These are phyloP conservation scores for Botryosphaeria dothidea DNA, from an alignment of 2,329 filamentous ascomycete species.

Conservation along the genomic window DNA sequence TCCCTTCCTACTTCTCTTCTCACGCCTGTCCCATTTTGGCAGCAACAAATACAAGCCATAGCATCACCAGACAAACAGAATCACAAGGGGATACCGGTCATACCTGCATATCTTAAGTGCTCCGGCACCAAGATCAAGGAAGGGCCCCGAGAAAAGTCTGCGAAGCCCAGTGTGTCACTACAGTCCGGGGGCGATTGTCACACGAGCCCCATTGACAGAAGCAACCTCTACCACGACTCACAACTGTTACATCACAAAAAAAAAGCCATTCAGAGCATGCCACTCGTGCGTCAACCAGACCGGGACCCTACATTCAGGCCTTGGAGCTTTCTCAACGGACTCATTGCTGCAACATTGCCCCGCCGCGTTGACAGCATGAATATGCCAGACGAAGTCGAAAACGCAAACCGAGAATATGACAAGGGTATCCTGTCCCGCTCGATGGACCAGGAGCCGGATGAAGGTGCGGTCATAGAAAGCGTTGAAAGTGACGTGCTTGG, in stretches of 20 bases:
- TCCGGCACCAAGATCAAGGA: not conserved
- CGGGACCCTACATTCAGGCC: not conserved
- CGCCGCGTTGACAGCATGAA: not conserved
- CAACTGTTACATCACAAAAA: not conserved
- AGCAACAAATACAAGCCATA: not conserved
- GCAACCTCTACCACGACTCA: not conserved
- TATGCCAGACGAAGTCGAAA: not conserved
- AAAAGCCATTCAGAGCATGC: not conserved
- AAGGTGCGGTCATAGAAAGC: not conserved
- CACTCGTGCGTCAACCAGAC: not conserved
- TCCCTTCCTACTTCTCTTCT: not conserved
- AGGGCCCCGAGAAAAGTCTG: not conserved
- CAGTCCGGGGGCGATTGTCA: not conserved
- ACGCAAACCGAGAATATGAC: not conserved
- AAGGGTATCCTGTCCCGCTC: not conserved
- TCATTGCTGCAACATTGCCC: not conserved
- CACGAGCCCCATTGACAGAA: not conserved
- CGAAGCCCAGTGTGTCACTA: not conserved
- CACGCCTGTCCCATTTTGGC: not conserved
- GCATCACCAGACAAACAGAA: not conserved
- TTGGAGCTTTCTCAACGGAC: not conserved
- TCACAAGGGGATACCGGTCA: not conserved
- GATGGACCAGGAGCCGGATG: not conserved
- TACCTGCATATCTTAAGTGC: not conserved
- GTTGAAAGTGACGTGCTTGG: not conserved